Evolutionary conservation across 2,329 filamentous ascomycete genomes (phyloP).

Genomic region (Apiospora hydei): DNA sequence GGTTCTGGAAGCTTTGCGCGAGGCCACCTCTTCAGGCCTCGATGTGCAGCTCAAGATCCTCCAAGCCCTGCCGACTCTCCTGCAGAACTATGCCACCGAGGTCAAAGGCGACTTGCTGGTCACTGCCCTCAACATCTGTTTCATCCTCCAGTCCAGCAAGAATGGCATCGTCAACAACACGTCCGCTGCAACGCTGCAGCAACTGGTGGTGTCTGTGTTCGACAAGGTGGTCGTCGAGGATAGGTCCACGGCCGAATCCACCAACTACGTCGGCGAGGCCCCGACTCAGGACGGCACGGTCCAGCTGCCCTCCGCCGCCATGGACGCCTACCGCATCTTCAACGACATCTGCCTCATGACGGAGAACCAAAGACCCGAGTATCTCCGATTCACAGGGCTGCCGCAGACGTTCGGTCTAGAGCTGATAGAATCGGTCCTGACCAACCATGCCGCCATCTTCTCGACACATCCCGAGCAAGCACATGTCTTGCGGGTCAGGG

Average conservation of each 20-base stretch:
- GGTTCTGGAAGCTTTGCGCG: conserved; percentile 85
- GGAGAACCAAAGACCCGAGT: conserved; percentile 83
- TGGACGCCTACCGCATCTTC: conserved; percentile 88
- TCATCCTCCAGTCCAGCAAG: conserved; percentile 88
- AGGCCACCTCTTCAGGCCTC: conserved; percentile 79
- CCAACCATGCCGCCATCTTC: conserved; percentile 85
- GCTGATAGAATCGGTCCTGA: conserved; percentile 87
- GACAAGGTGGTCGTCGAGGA: conserved; percentile 89
- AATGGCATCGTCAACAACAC: conserved; percentile 95
- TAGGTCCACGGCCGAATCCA: conserved; percentile 60
- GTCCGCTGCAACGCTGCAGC: conserved; percentile 93
- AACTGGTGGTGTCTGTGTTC: conserved; percentile 90
- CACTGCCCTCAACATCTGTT: conserved; percentile 87
- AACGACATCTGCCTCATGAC: conserved; percentile 89
- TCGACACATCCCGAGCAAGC: conserved; percentile 80
- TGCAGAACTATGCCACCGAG: conserved; percentile 89
- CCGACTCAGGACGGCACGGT: conserved; percentile 70
- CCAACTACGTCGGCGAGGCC: conserved; percentile 70
- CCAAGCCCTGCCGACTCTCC: conserved; percentile 85
- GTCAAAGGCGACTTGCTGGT: conserved; percentile 83
- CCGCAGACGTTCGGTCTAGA: conserved; percentile 87
- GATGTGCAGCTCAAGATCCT: conserved; percentile 97
- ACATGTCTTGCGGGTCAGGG: conserved; percentile 75
- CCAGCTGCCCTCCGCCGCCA: conserved; percentile 75
- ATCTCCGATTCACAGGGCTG: conserved; percentile 79